These are phyloP conservation scores for Schwanniomyces pseudopolymorphus DNA, from an alignment of 805 yeast genomes.

Conservation along the genomic window DNA sequence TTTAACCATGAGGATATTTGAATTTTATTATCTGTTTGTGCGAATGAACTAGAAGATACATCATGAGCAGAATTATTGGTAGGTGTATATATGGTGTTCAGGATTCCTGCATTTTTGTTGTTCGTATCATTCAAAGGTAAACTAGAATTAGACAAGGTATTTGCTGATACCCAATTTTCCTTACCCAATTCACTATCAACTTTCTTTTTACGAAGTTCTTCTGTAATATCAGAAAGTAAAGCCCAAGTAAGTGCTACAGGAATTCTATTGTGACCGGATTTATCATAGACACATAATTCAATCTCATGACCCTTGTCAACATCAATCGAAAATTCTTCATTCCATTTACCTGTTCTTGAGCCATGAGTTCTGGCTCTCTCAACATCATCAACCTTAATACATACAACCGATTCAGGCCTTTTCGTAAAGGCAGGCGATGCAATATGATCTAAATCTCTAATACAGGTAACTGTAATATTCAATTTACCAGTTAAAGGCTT, in stretches of 20 bases:
- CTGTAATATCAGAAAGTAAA: conserved; percentile 85
- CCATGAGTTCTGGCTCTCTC: conserved; percentile 74
- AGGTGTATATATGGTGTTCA: not conserved
- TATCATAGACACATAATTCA: conserved; percentile 85
- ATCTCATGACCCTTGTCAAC: conserved; percentile 92
- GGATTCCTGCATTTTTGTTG: not conserved
- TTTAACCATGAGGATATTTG: conserved; percentile 81
- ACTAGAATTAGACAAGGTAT: conserved; percentile 39
- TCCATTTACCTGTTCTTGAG: conserved; percentile 77
- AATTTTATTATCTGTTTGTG: conserved; percentile 24
- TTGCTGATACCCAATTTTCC: conserved; percentile 88
- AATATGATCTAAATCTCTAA: conserved; percentile 90
- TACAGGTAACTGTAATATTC: conserved; percentile 67
- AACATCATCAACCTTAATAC: conserved; percentile 85
- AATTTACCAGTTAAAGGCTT: conserved; percentile 83
- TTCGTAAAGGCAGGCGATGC: conserved; percentile 78
- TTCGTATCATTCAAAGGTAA: conserved; percentile 1
- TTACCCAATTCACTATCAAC: conserved; percentile 69
- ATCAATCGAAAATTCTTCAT: conserved; percentile 75
- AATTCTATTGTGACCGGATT: conserved; percentile 58
- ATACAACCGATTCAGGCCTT: conserved; percentile 75
- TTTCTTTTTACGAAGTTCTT: conserved; percentile 88
- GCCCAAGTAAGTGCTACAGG: conserved; percentile 96
- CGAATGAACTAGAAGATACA: not conserved
- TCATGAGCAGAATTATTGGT: not conserved